Evolutionary conservation across 2,329 filamentous ascomycete genomes (phyloP), one percentile per base, ranked within the genome.

Genomic region (Fulvia fulva): DNA sequence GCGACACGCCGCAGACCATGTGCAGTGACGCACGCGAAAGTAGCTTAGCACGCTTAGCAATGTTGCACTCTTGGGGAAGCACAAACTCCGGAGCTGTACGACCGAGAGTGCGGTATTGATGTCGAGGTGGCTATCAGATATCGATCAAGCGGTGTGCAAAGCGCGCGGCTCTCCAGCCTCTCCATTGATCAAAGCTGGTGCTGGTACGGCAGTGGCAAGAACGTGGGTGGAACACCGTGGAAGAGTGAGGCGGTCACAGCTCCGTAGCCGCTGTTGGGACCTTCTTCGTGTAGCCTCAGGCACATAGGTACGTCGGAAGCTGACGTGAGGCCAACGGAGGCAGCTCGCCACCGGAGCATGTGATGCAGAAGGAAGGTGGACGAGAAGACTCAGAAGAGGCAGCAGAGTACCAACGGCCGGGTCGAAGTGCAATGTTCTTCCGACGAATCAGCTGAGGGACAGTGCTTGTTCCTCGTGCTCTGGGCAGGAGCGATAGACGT

Each of bases 81-180:
- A 59, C 57, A 59, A 56, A 41, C 47, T 53, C 51, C 44, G 32
- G 49, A 30, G 26, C 26, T 34, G 19, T 51, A 23, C 49, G 30
- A 19, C 28, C 3, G 51, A 43, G 22, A 22, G 25, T 26, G 51
- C 11, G 34, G 19, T 44, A 25, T 9, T 5, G 25, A 21, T 23
- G 3, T 22, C 7, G 11, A 26, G n/a, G 23, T 19, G 37, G 25
- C 12, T 2, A n/a, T 50, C 34, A 22, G 21, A 7, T 14, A 25
- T 5, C n/a, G 11, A 5, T n/a, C 44, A 26, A 45, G 41, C 44
- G 21, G 44, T 47, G 19, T 47, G 25, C 21, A 25, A 22, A 23
- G 25, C 25, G 44, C 25, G 25, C 25, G 16, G 44, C 23, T 26
- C 9, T 46, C 44, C 44, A 46, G 44, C 44, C 44, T 46, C 44